Evolutionary conservation across 2,329 filamentous ascomycete genomes (phyloP).

Genomic region (Fusarium hostae): DNA sequence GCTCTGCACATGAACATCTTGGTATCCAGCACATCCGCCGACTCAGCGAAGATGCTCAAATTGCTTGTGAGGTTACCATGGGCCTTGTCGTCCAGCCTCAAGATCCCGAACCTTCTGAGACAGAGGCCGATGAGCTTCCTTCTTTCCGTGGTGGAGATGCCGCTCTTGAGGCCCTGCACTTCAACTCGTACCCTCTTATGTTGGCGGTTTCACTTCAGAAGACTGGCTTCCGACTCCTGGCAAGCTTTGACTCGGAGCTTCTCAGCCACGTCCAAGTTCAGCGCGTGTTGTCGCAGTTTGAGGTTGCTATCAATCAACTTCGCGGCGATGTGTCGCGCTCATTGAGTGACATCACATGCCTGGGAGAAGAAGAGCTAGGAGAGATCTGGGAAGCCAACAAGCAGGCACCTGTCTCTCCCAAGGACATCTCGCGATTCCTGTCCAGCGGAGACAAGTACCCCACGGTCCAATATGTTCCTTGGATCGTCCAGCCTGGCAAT

Average conservation of each 20-base stretch:
- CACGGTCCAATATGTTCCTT: slow-evolving; percentile 36
- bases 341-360: slow-evolving; percentile 50
- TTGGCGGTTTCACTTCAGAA: slow-evolving; percentile 69
- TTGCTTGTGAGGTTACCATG: slow-evolving; percentile 66
- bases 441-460: slow-evolving; percentile 40
- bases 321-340: slow-evolving; percentile 50
- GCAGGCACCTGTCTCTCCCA: slow-evolving; percentile 32
- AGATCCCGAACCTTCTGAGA: slow-evolving; percentile 42
- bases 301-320: slow-evolving; percentile 60
- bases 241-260: slow-evolving; percentile 70
- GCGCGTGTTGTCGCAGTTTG: slow-evolving; percentile 63
- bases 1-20: slow-evolving; percentile 46
- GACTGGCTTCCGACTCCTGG: slow-evolving; percentile 65
- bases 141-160: slow-evolving; percentile 64
- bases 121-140: slow-evolving; percentile 45
- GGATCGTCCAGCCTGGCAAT: slow-evolving; percentile 45
- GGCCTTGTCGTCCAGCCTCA: slow-evolving; percentile 60
- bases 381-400: slow-evolving; percentile 49
- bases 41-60: slow-evolving; percentile 61
- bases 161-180: slow-evolving; percentile 67
- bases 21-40: slow-evolving; percentile 52
- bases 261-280: slow-evolving; percentile 63
- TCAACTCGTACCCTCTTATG: slow-evolving; percentile 70
- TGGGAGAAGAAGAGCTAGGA: slow-evolving; percentile 51
- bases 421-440: slow-evolving; percentile 25